Base-by-base conservation (phyloP, 148 eudicot species). In the Rhododendron simsii region DNA sequence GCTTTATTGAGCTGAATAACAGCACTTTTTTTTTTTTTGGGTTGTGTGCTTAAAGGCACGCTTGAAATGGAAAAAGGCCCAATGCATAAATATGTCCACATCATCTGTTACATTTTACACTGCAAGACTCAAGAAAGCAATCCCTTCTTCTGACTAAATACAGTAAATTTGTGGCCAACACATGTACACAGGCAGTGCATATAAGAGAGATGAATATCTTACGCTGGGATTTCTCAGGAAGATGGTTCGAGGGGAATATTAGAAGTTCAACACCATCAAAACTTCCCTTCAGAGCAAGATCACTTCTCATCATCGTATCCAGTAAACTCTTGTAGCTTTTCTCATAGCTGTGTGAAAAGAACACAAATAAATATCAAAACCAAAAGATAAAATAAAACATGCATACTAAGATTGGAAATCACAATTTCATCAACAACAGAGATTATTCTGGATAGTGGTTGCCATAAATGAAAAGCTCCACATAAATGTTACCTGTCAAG, bases 241-340 rank as follows among this genome's bases (percentile, higher is more conserved):
- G 98, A 85, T 90, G 94, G 80, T 93, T 94, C 50, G 99, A 97
- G 78, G 99, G 93, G 89, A 94, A 97, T 88, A 97, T 93, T 85
- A 97, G 90, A 80, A 97, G 96, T 78, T 97, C 98, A 86, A 92
- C 91, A 37, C 95, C 98, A 90, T 91, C 88, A 45, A 94, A 74
- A 85, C 87, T 90, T 86, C 95, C 98, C 90, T 85, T 92, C 26
- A 97, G 95, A 89, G 98, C 98, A 74, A 95, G 88, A 86, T 97
- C 98, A 89, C 91, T 89, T 89, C 89, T 93, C 89, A 93, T 94
- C 98, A 97, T 92, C 76, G 89, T 91, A 83, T 94, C 96, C 86
- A 97, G 83, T 89, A 93, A 86, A 83, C 84, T 86, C 91, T 93
- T 93, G 95, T 95, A 97, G 85, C 93, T 93, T 89, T 91, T 93